These are phyloP conservation scores for Solioccasus polychromus DNA, from an alignment of 768 basidiomycete genomes.

Conservation along the genomic window DNA sequence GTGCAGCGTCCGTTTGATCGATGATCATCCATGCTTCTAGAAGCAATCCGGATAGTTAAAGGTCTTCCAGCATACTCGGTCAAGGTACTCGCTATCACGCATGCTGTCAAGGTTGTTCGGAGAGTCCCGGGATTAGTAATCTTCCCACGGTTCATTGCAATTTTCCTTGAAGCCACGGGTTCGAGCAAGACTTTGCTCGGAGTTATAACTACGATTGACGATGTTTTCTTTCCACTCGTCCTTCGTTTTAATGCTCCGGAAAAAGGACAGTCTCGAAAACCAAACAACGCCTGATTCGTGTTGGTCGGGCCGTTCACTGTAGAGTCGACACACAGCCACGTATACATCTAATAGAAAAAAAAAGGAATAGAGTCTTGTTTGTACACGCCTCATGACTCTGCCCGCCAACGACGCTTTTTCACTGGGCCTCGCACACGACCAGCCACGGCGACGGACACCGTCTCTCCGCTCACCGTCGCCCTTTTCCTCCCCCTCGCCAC, in stretches of 20 bases:
- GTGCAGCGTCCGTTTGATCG: no score
- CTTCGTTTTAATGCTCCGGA: conserved; percentile 84
- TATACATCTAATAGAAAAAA: not conserved
- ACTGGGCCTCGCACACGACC: conserved; percentile 36
- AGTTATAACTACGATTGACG: conserved; percentile 86
- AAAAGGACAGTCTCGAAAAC: conserved; percentile 60
- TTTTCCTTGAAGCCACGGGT: no score
- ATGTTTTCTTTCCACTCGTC: conserved; percentile 55
- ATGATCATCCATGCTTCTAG: no score
- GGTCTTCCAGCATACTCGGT: no score
- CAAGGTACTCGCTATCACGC: no score
- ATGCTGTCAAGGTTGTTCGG: no score
- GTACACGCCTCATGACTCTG: conserved; percentile 22
- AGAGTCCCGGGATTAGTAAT: no score
- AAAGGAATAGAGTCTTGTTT: not conserved
- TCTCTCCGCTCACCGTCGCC: conserved; percentile 34
- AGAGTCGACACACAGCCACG: conserved; percentile 26
- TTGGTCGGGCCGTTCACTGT: conserved; percentile 31
- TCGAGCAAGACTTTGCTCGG: conserved; percentile 54
- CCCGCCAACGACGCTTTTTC: conserved; percentile 37
- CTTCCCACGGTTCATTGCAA: no score
- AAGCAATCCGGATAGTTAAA: no score
- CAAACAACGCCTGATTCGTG: conserved; percentile 45
- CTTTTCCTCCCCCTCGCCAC: conserved; percentile 38
- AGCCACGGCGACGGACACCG: conserved; percentile 28